Base-by-base conservation (phyloP, 306 rosid species). In the Urtica urens region DNA sequence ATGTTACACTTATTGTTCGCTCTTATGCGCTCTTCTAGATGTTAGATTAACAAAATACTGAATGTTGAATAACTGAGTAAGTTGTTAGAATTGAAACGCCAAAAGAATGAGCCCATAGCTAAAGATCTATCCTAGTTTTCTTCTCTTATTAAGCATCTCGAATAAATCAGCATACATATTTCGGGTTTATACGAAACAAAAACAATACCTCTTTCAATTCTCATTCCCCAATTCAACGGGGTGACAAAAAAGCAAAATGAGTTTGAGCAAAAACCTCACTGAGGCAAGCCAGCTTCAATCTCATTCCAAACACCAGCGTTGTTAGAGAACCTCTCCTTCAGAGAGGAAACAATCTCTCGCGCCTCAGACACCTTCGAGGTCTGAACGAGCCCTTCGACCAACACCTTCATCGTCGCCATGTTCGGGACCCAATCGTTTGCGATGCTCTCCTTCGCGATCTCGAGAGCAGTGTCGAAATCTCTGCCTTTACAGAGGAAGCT, bases 361-460 rank as follows among this genome's bases (percentile, higher is more conserved):
- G 95, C 95, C 38, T 74, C 80, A 10, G 73, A 70, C 6, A 79
- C 72, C 72, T 65, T 84, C 0, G 77, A 71, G 29, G 37, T 60
- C 28, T 72, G 59, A 55, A 49, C 82, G 23, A 84, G 87, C 41
- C 97, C 93, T 21, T 79, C 72, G 19, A 90, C 90, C 23, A 90
- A 90, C 8, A 33, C 38, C 46, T 57, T 84, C 90, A 90, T 81
- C 0, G 84, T 57, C 10, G 72, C 19, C 6, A 84, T 63, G 55
- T 72, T 75, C 0, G 97, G 95, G 27, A 76, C 47, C 97, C 97
- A 79, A 27, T 69, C 68, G 53, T 78, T 74, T 6, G n/a, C 82
- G 50, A 88, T 88, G 31, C 77, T 60, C 44, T 81, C 92, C 59
- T 59, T 67, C 1, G 70, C 58, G 49, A 79, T 38, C 34, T 21